Evolutionary conservation across 805 yeast species (phyloP).

Genomic region (Sporopachydermia lactativora): DNA sequence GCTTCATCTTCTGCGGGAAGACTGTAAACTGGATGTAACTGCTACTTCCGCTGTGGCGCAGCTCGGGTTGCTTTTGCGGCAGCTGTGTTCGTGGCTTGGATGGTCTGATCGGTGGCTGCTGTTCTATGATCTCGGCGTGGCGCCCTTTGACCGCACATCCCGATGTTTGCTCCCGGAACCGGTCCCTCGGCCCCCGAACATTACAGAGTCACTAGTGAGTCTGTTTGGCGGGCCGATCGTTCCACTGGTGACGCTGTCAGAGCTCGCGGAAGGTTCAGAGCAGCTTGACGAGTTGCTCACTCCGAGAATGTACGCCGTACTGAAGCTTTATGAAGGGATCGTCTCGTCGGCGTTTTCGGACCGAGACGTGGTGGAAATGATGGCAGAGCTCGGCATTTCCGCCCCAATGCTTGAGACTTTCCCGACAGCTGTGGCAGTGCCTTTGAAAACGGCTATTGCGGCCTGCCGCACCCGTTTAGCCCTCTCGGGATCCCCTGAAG

Average conservation of each 20-base stretch:
- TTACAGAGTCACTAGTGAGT: conserved; percentile 41
- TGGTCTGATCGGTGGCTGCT: conserved; percentile 58
- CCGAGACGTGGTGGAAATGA: conserved; percentile 41
- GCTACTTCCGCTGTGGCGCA: conserved; percentile 21
- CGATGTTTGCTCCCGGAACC: conserved; percentile 29
- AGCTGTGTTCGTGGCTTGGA: conserved; percentile 51
- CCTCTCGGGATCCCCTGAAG: not conserved
- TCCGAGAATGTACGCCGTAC: conserved; percentile 47
- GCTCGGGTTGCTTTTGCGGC: conserved; percentile 43
- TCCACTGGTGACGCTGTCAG: conserved; percentile 52
- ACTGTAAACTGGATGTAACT: conserved; percentile 42
- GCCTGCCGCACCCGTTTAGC: not conserved
- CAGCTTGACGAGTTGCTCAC: conserved; percentile 43
- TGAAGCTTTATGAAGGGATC: conserved; percentile 47
- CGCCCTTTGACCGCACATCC: conserved; percentile 24
- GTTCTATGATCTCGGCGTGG: conserved; percentile 30
- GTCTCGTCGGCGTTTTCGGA: conserved; percentile 39
- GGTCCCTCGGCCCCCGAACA: conserved; percentile 43
- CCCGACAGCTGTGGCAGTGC: conserved; percentile 59
- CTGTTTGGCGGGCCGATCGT: conserved; percentile 29
- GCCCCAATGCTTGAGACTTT: conserved; percentile 44
- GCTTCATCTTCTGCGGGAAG: conserved; percentile 70
- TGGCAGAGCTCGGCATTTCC: conserved; percentile 43
- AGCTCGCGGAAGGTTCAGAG: conserved; percentile 50
- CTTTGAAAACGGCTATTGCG: conserved; percentile 47